Evolutionary conservation across 2,329 filamentous ascomycete genomes (phyloP).

Genomic region (Colletotrichum melonis): DNA sequence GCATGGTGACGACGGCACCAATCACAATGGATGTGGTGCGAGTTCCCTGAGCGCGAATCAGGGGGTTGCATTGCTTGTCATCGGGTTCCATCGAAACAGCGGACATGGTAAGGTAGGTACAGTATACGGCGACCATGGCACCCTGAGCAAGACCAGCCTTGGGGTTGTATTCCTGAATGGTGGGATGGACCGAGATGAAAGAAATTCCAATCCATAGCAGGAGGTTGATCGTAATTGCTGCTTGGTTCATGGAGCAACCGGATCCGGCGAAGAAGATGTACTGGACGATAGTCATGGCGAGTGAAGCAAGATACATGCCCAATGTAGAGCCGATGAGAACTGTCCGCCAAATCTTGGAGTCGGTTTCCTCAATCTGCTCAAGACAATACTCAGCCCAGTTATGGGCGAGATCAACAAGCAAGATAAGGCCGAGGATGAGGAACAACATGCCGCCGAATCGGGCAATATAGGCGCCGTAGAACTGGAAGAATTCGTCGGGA

Average conservation of each 20-base stretch:
- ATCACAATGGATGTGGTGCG: constrained; percentile 91
- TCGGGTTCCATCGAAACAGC: constrained; percentile 99
- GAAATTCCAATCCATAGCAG: constrained; percentile 85
- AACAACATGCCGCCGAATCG: constrained; percentile 92
- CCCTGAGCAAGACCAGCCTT: constrained; percentile 96
- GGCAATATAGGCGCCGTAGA: constrained; percentile 95
- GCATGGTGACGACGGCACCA: constrained; percentile 94
- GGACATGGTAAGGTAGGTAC: constrained; percentile 98
- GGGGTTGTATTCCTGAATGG: constrained; percentile 90
- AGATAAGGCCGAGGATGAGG: constrained; percentile 88
- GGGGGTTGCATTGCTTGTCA: constrained; percentile 91
- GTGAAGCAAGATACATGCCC: constrained; percentile 90
- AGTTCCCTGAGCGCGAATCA: constrained; percentile 86
- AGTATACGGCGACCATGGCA: constrained; percentile 97
- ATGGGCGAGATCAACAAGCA: constrained; percentile 94
- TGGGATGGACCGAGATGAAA: constrained; percentile 87
- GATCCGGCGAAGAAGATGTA: constrained; percentile 92
- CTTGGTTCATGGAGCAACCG: constrained; percentile 94
- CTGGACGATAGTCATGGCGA: constrained; percentile 96
- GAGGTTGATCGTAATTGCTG: constrained; percentile 94
- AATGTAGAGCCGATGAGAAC: constrained; percentile 92
- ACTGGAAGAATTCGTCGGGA: constrained; percentile 91
- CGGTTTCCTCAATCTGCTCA: constrained; percentile 89
- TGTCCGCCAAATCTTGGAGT: constrained; percentile 86
- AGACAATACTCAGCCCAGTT: constrained; percentile 98